These are phyloP conservation scores for Phaeotremella fagi DNA, from an alignment of 768 basidiomycete species.

Conservation along the genomic window DNA sequence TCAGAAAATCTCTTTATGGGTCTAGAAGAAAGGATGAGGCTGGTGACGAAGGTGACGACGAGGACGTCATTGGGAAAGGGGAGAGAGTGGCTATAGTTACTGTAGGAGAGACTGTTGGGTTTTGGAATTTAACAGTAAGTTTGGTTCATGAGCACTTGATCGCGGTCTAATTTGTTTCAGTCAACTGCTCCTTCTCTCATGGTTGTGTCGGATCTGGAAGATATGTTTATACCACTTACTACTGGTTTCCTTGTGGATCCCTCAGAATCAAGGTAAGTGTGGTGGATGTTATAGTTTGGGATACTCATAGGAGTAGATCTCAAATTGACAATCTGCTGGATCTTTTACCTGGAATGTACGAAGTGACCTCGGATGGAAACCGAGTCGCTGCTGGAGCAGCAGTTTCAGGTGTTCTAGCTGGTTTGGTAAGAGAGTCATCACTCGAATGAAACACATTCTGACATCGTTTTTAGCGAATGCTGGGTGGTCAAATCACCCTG, in stretches of 20 bases:
- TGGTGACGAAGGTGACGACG: constrained; percentile 48
- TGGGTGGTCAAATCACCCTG: constrained; percentile 69
- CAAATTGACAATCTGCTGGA: constrained; percentile 65
- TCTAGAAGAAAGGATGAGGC: constrained; percentile 48
- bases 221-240: constrained; percentile 76
- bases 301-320: constrained; percentile 50
- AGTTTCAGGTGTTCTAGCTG: constrained; percentile 64
- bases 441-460: neutral
- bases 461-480: constrained; percentile 16
- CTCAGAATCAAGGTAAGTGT: constrained; percentile 60
- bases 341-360: constrained; percentile 61
- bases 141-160: neutral
- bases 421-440: constrained; percentile 56
- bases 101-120: constrained; percentile 74
- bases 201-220: constrained; percentile 83
- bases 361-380: constrained; percentile 51
- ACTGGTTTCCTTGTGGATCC: constrained; percentile 74
- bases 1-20: constrained; percentile 66
- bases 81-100: constrained; percentile 68
- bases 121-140: constrained; percentile 74
- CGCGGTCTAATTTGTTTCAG: neutral
- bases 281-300: too few relatives aligned
- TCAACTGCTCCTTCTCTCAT: constrained; percentile 53
- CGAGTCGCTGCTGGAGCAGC: constrained; percentile 71
- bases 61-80: constrained; percentile 21